Evolutionary conservation across 345 rosid genomes (phyloP), one percentile per base, ranked within the genome.

Genomic region (Erysimum cheiranthoides): DNA sequence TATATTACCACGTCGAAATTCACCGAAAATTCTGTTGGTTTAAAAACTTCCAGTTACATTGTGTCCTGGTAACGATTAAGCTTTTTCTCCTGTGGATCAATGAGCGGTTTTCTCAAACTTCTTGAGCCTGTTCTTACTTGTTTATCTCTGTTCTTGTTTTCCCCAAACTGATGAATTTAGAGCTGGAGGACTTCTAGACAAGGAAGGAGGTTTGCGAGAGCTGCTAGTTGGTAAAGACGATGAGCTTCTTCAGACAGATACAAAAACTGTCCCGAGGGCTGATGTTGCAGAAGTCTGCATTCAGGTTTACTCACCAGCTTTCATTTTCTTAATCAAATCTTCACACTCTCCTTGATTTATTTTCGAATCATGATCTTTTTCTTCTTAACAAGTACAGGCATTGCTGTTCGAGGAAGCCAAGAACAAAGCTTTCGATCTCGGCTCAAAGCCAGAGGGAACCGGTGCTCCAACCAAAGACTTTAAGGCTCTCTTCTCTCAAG

Each of bases 201-300:
- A 77, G 78, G 96, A 87, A 56, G 96, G 93, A 3, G 90, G 96
- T 43, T 43, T 76, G 68, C 84, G 92, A 16, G 96, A 92, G 80
- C 74, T 92, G 67, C 28, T 92, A 50, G 79, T 92, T 13, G 93
- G 93, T 34, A 89, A 92, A 81, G 90, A 92, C 63, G 97, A 92
- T 43, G 97, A 87, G 83, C 93, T 92, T 78, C 96, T 92, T 57
- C 80, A 87, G 75, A 88, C 97, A 25, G 88, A 84, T 5, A 85
- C 89, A 13, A 88, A 80, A 75, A 82, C 89, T 34, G 86, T 92
- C 36, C 78, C 89, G 0, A 82, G 97, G 72, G 85, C 76, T 35
- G 97, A 92, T 77, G 92, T 89, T 66, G 93, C 96, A 0, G 92
- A 89, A 86, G 96, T 86, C 62, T 85, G 96, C 83, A 71, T 87